These are phyloP conservation scores for Aspergillus tamarii DNA, from an alignment of 2,329 filamentous ascomycete species.

Conservation along the genomic window DNA sequence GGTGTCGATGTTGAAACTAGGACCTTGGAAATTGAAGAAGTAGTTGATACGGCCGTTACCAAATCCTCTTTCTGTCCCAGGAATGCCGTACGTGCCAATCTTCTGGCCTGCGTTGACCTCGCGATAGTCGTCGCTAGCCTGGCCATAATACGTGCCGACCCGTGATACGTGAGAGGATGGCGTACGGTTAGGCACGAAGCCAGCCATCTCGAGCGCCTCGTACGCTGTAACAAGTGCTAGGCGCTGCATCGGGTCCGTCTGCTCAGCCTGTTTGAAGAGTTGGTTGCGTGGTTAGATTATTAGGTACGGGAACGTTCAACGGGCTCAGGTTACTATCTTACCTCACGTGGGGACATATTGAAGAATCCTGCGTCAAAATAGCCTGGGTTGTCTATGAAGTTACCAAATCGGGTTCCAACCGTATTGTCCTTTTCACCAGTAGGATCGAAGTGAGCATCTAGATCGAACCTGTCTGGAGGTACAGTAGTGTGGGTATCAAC, in stretches of 20 bases:
- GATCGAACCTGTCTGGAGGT: conserved; percentile 39
- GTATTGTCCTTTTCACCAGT: conserved; percentile 38
- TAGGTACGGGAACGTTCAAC: too few relatives aligned
- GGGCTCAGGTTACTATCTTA: not conserved
- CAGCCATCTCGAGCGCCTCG: conserved; percentile 78
- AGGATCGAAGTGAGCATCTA: conserved; percentile 37
- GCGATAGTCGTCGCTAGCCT: conserved; percentile 66
- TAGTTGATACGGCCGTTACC: conserved; percentile 70
- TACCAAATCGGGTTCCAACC: conserved; percentile 37
- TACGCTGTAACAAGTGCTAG: conserved; percentile 77
- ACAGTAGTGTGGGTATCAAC: conserved; percentile 35
- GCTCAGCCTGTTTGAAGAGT: conserved; percentile 59
- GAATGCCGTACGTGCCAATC: conserved; percentile 69
- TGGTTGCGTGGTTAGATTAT: not conserved
- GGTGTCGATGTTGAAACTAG: conserved; percentile 71
- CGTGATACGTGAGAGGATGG: conserved; percentile 63
- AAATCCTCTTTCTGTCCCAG: conserved; percentile 63
- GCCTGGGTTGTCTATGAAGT: conserved; percentile 41
- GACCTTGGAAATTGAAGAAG: conserved; percentile 74
- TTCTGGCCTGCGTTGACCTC: conserved; percentile 72
- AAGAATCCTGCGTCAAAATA: conserved; percentile 47
- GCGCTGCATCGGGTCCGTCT: conserved; percentile 79
- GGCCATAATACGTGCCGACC: conserved; percentile 73
- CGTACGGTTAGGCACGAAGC: conserved; percentile 71
- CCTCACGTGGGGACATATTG: conserved; percentile 64